Percentiles rank a stretch among this genome's conserved stretches.
Conservation (phyloP, 768 basidiomycete genomes). For the Russula sp. region DNA sequence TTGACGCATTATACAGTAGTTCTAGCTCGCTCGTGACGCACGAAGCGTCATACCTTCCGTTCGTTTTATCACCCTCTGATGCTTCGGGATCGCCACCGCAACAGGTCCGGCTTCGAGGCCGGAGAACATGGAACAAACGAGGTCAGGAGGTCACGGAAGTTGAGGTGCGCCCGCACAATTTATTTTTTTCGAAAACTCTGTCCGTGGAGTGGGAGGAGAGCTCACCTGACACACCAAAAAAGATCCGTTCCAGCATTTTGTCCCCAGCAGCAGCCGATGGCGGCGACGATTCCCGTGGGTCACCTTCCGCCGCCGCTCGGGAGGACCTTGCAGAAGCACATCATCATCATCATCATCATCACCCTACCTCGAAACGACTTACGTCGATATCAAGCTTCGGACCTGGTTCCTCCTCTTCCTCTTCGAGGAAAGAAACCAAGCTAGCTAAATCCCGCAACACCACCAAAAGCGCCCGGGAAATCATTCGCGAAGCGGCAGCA, state of each 20-base stretch:
- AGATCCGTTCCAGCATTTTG: slow-evolving; percentile 14
- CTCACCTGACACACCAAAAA: slow-evolving; percentile 10
- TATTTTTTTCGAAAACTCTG: background rate
- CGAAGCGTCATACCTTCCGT: slow-evolving; percentile 21
- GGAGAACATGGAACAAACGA: slow-evolving; percentile 22
- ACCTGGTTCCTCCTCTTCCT: slow-evolving; percentile 1
- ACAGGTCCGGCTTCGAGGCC: slow-evolving; percentile 14
- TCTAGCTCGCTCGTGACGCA: slow-evolving; percentile 14
- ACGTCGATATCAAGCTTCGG: slow-evolving; percentile 18
- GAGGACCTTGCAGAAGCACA: background rate
- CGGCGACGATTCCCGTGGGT: slow-evolving; percentile 12
- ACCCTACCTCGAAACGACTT: slow-evolving; percentile 13
- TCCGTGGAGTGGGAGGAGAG: too few species aligned
- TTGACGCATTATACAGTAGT: too few species aligned
- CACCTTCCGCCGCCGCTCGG: slow-evolving; percentile 1
- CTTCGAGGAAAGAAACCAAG: background rate
- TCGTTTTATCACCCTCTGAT: slow-evolving; percentile 13
- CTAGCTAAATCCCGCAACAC: slow-evolving; percentile 3
- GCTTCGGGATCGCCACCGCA: slow-evolving; percentile 15
- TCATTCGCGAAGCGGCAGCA: slow-evolving; percentile 10
- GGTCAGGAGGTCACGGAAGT: slow-evolving; percentile 19
- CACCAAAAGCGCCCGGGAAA: slow-evolving; percentile 12
- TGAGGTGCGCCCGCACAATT: slow-evolving; percentile 6
- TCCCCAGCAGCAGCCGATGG: background rate
- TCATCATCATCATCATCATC: background rate